Evolutionary conservation across 495 filamentous ascomycete genomes (phyloP), one percentile per base, ranked within the genome.

Genomic region (Penicilliopsis zonata): DNA sequence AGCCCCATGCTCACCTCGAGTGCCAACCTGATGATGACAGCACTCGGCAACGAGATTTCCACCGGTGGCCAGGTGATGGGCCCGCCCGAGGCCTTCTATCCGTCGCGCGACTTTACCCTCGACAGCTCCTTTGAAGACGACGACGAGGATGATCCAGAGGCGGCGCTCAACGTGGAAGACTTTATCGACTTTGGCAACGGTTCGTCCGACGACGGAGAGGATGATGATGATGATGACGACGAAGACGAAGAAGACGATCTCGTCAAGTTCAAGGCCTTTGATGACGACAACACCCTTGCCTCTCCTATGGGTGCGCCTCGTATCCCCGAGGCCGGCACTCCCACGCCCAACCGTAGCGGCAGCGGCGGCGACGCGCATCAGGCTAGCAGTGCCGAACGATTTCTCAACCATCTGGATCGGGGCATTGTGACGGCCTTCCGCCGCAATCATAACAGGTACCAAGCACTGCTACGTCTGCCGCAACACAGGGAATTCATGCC

Each of bases 401-500:
- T 76, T 45, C 61, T 86, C 22, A 73, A 72, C 33, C 81, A 85
- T 36, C 72, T 86, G 33, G 73, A 79, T 42, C 63, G 70, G 26
- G 71, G 74, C 32, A 67, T 77, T 22, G 80, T 86, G 37, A 80
- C 78, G 19, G 78, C 81, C 5, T 90, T 87, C 60, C 80, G 82
- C 24, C 72, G 73, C 22, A 81, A 86, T 46, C 79, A 87, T 50
- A 73, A 72, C 46, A 74, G 77, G 36, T 78, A 82, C 46, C 70
- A 80, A 40, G 67, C 79, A 21, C 63, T 81, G 35, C 61, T 72
- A 38, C 74, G 74, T 49, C 70, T 73, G 38, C 77, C 74, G 3
- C 61, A 66, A 29, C 61, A 66, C 36, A 55, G 59, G 18, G 61
- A 65, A 35, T 65, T 65, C 31, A 65, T 65, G 61, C 61, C 61